Evolutionary conservation across 768 basidiomycete genomes (phyloP).

Genomic region (Phlegmacium glaucopus): DNA sequence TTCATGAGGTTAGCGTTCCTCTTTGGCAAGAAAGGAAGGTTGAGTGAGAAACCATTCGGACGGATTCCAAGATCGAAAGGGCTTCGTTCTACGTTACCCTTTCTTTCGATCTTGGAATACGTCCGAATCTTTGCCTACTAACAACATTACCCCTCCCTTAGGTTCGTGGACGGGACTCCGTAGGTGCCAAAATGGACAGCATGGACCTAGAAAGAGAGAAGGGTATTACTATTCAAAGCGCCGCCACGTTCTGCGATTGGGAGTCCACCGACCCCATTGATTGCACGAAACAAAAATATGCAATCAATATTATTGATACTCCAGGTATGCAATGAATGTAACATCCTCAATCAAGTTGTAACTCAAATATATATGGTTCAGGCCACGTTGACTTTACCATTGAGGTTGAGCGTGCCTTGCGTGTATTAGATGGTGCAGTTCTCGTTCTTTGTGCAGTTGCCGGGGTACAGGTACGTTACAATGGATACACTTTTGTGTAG

Average conservation of each 20-base stretch:
- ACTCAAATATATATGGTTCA: conserved; percentile 24
- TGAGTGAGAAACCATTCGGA: background rate
- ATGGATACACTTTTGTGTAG: background rate
- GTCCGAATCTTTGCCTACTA: conserved; percentile 15
- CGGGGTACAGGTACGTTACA: conserved; percentile 73
- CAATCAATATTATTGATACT: conserved; percentile 98
- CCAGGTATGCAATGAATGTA: conserved; percentile 58
- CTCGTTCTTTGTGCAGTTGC: conserved; percentile 96
- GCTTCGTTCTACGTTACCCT: conserved; percentile 11
- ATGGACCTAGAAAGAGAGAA: conserved; percentile 99
- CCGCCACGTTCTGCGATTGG: conserved; percentile 99
- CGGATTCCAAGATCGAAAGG: too few species aligned
- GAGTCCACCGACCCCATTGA: conserved; percentile 60
- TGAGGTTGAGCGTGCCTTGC: conserved; percentile 94
- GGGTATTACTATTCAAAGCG: conserved; percentile 98
- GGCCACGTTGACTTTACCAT: conserved; percentile 99
- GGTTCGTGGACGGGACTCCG: conserved; percentile 92
- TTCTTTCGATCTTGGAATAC: conserved; percentile 14
- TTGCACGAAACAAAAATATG: conserved; percentile 73
- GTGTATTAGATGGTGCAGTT: conserved; percentile 95
- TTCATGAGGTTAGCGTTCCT: conserved; percentile 86
- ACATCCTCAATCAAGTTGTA: background rate
- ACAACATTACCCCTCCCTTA: conserved; percentile 24
- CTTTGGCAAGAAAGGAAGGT: background rate
- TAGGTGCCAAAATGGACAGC: conserved; percentile 99